Evolutionary conservation across 495 filamentous ascomycete species (phyloP), one percentile per base, ranked within the genome.

Genomic region (Hypoxylon crocopeplum): DNA sequence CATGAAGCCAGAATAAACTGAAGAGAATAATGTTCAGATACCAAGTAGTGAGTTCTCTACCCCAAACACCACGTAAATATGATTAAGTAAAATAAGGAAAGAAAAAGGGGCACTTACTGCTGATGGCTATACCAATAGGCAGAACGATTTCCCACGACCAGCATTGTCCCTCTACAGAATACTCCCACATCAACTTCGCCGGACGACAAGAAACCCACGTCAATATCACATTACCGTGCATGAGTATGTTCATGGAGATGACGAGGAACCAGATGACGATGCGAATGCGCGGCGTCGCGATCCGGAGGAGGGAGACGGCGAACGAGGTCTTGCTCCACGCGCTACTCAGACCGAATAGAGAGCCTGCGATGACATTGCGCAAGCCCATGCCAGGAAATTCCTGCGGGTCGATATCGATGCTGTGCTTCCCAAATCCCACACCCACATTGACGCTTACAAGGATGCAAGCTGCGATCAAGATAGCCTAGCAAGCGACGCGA

Each of bases 311-410:
- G 1, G 72, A 71, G n/a, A 74, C 12, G 2, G 66, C 72, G 19
- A 75, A 75, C 5, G 72, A 72, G 0, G 71, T 75, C 55, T 75
- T 75, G 48, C 65, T 70, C 71, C 69, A 73, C 5, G 68, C 66
- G 8, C 67, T 55, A 6, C 71, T 69, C 12, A 71, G 40, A 32
- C 67, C 69, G 8, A 58, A 66, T 27, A 75, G 55, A 5, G 69
- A 68, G 21, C 65, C 66, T 7, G 61, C 60, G 5, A 73, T 12
- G 47, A 66, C 62, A 38, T 61, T 68, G 12, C 64, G 36, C 7
- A 73, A 30, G 27, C 59, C 56, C 13, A 75, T 32, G 11, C 7
- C 5, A 1, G 39, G 7, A 2, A 68, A 44, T 34, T 69, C 67
- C 5, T 44, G 42, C 2, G 55, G 36, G 5, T 64, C 38, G 11